phyloP scores from a whole-genome alignment of 2,329 filamentous ascomycete genomes.

The Fusarium pininemorale region DNA sequence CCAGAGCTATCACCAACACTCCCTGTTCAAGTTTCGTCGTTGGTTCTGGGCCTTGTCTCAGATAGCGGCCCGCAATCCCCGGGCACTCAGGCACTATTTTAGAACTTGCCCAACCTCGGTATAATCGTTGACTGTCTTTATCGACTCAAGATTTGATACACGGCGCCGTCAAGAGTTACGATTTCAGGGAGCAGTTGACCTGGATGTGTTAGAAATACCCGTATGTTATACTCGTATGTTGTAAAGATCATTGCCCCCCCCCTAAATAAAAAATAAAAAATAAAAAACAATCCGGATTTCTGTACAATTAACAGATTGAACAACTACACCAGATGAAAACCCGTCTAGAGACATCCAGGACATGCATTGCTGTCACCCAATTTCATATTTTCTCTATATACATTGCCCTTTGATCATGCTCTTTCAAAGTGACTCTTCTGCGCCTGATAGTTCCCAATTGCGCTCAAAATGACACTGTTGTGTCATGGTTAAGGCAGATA shows the following conservation, averaged over 20 bases:
- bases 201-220: neutral
- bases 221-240: neutral
- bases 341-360: neutral
- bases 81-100: neutral
- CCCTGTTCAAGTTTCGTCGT: neutral
- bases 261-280: too few relatives aligned
- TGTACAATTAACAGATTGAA: neutral
- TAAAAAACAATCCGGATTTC: neutral
- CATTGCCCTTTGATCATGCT: conserved; percentile 28
- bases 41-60: conserved; percentile 18
- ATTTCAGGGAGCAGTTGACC: neutral
- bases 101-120: neutral
- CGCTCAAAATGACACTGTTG: conserved; percentile 30
- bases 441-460: conserved; percentile 28
- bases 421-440: conserved; percentile 11
- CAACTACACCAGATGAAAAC: neutral
- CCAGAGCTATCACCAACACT: neutral
- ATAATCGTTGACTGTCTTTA: neutral
- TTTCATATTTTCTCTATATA: conserved; percentile 37
- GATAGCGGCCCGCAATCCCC: conserved; percentile 5
- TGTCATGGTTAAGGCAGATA: conserved; percentile 7
- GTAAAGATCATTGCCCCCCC: neutral
- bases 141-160: neutral
- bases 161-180: neutral
- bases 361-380: conserved; percentile 3